A percentile compares a stretch with the other conserved stretches of the same genome.
phyloP scores from a whole-genome alignment of 176 grass and related monocot genomes.

The barley (Hordeum vulgare) region MorexV3_pseudomolecules_assembly NC_058521.1:595391740-595392239 shows the following conservation, averaged over 20 bases:
- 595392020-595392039: not conserved
- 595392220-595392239: not conserved
- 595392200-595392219: not conserved
- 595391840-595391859: not conserved
- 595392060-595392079: constrained; percentile 23
- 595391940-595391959: not conserved
- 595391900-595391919: not conserved
- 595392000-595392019: not conserved
- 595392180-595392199: not conserved
- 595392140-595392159: not conserved
- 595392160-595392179: not conserved
- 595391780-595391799: too few relatives aligned
- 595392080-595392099: not conserved
- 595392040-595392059: not conserved
- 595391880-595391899: not conserved
- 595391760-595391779: not conserved
- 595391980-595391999: not conserved
- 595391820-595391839: not conserved
- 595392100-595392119: not conserved
- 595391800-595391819: too few relatives aligned
- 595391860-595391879: not conserved
- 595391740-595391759: not conserved
- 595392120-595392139: not conserved
- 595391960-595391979: not conserved
- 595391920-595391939: not conserved